Base-by-base conservation (phyloP, 192 early-diverging fungal genomes). In the Chytriomyces confervae region DNA sequence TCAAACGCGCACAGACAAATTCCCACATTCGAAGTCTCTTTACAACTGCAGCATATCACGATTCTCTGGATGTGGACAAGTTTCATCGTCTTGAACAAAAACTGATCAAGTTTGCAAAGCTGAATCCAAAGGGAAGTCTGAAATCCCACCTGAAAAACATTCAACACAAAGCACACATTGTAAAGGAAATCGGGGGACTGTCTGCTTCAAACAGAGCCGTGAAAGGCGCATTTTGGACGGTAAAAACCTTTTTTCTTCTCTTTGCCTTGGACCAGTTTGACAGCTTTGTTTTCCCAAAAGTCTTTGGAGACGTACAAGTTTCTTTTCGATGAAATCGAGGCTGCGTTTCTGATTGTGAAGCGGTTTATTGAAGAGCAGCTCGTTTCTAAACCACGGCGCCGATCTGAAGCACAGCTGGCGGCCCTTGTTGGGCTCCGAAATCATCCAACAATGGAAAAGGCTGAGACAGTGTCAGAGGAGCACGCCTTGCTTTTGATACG, bases 181-280 rank as follows among this genome's bases (percentile, higher is more conserved):
- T 76, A 43, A 63, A 49, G 13, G 13, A 27, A 16, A 64, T 76
- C 5, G 61, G 10, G 5, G 74, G 51, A 53, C 11, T 76, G 8
- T 18, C 62, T 36, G 53, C 16, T 43, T 16, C 43, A 16, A 76
- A 76, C 66, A 62, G 74, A 16, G 74, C 74, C 7, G 74, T 76
- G n/a, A 76, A 76, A 18, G 66, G 20, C 10, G 74, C 63, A 50
- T 66, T 76, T 64, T 76, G 74, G 74, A 76, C 64, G 63, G 74
- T 74, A 47, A 18, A 36, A 36, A 0, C 36, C 0, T 36, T 43
- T 68, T 43, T 45, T 13, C 18, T 47, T 9, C 36, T 7, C 66
- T 23, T 23, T n/a, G 4, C 11, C 18, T 48, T 36, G 9, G 3
- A 46, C 11, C 3, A 48, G 45, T 18, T 47, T 11, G 49, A 66